Evolutionary conservation across 1,139 yeast genomes (phyloP), one percentile per base, ranked within the genome.

Genomic region (Geotrichum citri-aurantii): DNA sequence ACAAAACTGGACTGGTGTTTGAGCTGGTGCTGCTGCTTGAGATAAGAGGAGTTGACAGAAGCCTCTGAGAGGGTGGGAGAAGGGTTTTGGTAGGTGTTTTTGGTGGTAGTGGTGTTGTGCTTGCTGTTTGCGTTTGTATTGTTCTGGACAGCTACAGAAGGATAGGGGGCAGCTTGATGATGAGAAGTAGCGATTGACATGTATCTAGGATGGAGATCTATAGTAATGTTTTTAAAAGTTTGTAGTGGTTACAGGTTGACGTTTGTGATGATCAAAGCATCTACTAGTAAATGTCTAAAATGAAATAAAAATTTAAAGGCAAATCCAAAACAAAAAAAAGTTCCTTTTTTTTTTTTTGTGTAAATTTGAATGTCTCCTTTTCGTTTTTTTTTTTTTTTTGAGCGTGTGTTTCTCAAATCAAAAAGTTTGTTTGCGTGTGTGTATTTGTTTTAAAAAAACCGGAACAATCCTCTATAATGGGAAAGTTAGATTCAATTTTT

Each of bases 61-160:
- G 54, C 50, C 29, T 55, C 58, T 4, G 58, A 55, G 3, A 55
- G 42, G 14, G 58, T 50, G 33, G 58, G 58, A 33, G 58, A 56
- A 26, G 52, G 58, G 46, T 37, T n/a, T 17, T 37, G 44, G 7
- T 37, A 37, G 44, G 44, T n/a, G 19, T 6, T 37, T 17, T 5
- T 37, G 44, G 10, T n/a, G 19, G 21, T 37, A 19, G 21, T 37
- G 44, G 10, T 37, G 44, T 37, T 7, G 29, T 26, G 29, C 7
- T 26, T 37, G 44, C 44, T 37, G 44, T 37, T 37, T n/a, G 44
- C 44, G 44, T 37, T 37, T 17, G 44, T 37, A 37, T 37, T 37
- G 44, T 37, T 17, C 44, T 37, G 44, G 17, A n/a, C 44, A 37
- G 44, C 44, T 37, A 37, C 44, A 37, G 44, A 37, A 8, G 44